Conservation (phyloP, 2,329 filamentous ascomycete species). For the Colletotrichum aenigma region DNA sequence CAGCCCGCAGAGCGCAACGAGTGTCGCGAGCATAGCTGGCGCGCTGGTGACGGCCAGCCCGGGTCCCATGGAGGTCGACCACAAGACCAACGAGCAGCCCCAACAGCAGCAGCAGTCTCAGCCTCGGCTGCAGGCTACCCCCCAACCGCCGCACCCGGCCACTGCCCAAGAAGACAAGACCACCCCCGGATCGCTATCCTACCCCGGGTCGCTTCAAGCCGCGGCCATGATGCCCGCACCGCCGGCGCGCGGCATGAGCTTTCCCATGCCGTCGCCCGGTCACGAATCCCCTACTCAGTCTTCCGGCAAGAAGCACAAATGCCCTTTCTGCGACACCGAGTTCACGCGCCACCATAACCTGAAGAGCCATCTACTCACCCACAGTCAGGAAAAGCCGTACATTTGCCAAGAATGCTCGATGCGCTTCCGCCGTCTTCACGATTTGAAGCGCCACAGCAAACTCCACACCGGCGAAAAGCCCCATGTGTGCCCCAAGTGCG, state of each 20-base stretch:
- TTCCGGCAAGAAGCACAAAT: constrained; percentile 86
- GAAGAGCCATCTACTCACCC: constrained; percentile 95
- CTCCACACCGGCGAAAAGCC: constrained; percentile 95
- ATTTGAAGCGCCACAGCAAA: constrained; percentile 95
- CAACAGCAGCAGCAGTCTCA: constrained; percentile 37
- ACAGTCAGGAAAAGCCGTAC: constrained; percentile 98
- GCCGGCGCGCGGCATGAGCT: constrained; percentile 58
- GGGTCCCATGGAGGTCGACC: constrained; percentile 59
- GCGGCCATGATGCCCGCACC: constrained; percentile 47
- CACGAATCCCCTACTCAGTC: constrained; percentile 58
- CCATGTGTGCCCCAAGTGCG: constrained; percentile 93
- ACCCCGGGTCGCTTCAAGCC: constrained; percentile 55
- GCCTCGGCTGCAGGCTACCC: constrained; percentile 50
- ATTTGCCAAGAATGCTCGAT: constrained; percentile 92
- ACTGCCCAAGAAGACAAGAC: constrained; percentile 56
- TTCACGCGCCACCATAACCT: constrained; percentile 98
- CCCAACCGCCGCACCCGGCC: constrained; percentile 39
- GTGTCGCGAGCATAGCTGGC: constrained; percentile 44
- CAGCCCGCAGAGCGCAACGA: constrained; percentile 46
- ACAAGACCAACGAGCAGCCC: constrained; percentile 35
- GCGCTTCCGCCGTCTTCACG: constrained; percentile 89
- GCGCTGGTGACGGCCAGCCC: constrained; percentile 54
- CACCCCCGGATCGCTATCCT: constrained; percentile 56
- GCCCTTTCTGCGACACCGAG: constrained; percentile 93
- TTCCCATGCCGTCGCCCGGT: constrained; percentile 54